These are phyloP conservation scores for Fusarium sp. DNA, from an alignment of 2,329 filamentous ascomycete genomes.

Conservation along the genomic window DNA sequence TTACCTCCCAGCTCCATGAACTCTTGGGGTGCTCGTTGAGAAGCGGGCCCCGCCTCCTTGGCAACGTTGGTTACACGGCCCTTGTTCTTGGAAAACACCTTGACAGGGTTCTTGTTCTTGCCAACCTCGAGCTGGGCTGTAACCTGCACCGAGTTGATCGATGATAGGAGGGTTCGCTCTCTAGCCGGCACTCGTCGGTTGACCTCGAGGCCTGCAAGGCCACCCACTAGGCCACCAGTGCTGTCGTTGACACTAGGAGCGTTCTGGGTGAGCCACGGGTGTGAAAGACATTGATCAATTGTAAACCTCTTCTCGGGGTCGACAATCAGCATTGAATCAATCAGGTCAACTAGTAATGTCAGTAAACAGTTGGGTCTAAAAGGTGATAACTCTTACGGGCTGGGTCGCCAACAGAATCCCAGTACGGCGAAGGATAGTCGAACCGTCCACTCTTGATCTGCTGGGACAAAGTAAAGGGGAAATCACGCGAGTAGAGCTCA, in stretches of 20 bases:
- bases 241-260: constrained; percentile 78
- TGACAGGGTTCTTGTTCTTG: constrained; percentile 70
- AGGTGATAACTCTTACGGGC: constrained; percentile 64
- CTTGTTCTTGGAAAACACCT: constrained; percentile 80
- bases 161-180: constrained; percentile 86
- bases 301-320: constrained; percentile 86
- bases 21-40: constrained; percentile 75
- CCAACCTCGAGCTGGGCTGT: constrained; percentile 65
- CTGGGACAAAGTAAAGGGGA: constrained; percentile 88
- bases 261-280: constrained; percentile 85
- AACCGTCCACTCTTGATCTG: constrained; percentile 92
- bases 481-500: constrained; percentile 83
- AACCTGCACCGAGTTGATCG: constrained; percentile 78
- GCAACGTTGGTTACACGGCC: constrained; percentile 50
- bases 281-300: constrained; percentile 89
- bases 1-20: constrained; percentile 89
- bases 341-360: constrained; percentile 75
- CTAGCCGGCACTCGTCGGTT: constrained; percentile 81
- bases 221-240: constrained; percentile 92
- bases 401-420: constrained; percentile 71
- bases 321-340: constrained; percentile 94
- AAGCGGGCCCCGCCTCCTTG: constrained; percentile 75
- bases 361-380: neutral
- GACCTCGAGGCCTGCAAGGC: constrained; percentile 84
- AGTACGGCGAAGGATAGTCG: constrained; percentile 96